phyloP scores from a whole-genome alignment of 2,329 filamentous ascomycete genomes.

The Diaporthe sp. region DNA sequence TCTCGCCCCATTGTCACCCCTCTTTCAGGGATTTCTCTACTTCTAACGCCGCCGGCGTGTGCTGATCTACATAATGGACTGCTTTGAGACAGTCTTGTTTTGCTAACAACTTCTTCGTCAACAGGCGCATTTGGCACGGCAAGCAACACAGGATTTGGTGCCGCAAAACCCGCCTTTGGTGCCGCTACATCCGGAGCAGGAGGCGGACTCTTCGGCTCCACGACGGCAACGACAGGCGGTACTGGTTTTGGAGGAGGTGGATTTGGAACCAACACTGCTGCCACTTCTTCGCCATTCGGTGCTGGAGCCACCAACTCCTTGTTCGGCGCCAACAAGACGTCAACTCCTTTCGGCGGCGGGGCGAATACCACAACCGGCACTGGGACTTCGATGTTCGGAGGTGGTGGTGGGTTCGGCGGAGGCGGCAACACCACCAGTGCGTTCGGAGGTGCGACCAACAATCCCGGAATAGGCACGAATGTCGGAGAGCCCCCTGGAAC shows the following conservation, averaged over 20 bases:
- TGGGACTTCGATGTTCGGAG: conserved; percentile 63
- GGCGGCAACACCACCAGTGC: conserved; percentile 53
- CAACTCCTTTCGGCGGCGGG: conserved; percentile 57
- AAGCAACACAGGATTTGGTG: conserved; percentile 53
- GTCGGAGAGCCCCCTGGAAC: conserved; percentile 77
- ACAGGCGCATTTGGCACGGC: conserved; percentile 54
- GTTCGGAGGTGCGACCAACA: conserved; percentile 60
- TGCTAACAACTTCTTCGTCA: conserved; percentile 27
- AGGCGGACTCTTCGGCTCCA: conserved; percentile 61
- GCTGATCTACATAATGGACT: not conserved
- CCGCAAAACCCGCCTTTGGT: conserved; percentile 67
- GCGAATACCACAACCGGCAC: conserved; percentile 52
- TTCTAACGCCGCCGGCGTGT: not conserved
- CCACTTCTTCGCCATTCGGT: conserved; percentile 55
- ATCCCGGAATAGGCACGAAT: conserved; percentile 65
- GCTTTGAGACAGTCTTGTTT: conserved; percentile 15
- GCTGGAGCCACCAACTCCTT: conserved; percentile 57
- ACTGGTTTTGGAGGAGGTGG: conserved; percentile 57
- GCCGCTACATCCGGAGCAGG: conserved; percentile 57
- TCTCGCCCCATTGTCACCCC: conserved; percentile 13
- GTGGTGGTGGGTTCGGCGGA: conserved; percentile 56
- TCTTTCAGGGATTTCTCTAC: not conserved
- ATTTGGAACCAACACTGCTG: conserved; percentile 55
- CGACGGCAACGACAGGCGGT: conserved; percentile 55
- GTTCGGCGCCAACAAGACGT: conserved; percentile 67